Base-by-base conservation (phyloP, 768 basidiomycete genomes). In the Lactifluus subvellereus region DNA sequence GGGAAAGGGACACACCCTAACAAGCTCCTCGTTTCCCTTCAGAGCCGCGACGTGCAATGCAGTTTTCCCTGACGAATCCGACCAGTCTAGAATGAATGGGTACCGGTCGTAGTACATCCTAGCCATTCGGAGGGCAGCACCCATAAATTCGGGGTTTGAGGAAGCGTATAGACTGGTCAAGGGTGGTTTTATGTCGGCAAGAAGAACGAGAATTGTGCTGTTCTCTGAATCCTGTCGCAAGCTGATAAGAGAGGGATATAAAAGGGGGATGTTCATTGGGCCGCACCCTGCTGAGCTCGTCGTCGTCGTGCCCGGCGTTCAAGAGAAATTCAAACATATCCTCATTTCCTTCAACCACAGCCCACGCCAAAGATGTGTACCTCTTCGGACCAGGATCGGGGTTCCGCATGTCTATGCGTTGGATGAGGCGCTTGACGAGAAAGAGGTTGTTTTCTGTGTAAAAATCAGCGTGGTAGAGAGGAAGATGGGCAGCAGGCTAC, bases 311-410 rank as follows among this genome's bases (percentile, higher is more conserved):
- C 37, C 93, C 93, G 22, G 82, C 84, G 66, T 79, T 83, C 57
- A 96, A 78, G 59, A 98, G 78, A 75, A 88, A 97, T 70, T 97
- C 94, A 68, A 96, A 98, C 1, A 91, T 94, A 71, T 96, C 94
- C 71, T 95, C 88, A 64, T 91, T 86, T 0, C 91, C 93, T 43
- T 91, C 82, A 0, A 89, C 83, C 22, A 94, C 94, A 2, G 94
- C 86, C 94, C 93, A 98, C 5, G 93, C 91, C 9, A 98, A 74
- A 13, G 91, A 94, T 0, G 95, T 97, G 71, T 88, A 88, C 8
- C 91, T 82, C 67, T 82, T 83, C 27, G 84, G 77, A 16, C 80
- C 81, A 11, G 87, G 79, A 75, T 98, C 95, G 9, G 92, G 86
- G 75, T 98, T 98, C 22, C 95, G 85, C 79, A 97, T 85, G 70